Percentiles rank a stretch among this genome's conserved stretches.
Evolutionary conservation across 75 land plant genomes (phyloP).

Genomic region (Selaginella moellendorffii): DNA sequence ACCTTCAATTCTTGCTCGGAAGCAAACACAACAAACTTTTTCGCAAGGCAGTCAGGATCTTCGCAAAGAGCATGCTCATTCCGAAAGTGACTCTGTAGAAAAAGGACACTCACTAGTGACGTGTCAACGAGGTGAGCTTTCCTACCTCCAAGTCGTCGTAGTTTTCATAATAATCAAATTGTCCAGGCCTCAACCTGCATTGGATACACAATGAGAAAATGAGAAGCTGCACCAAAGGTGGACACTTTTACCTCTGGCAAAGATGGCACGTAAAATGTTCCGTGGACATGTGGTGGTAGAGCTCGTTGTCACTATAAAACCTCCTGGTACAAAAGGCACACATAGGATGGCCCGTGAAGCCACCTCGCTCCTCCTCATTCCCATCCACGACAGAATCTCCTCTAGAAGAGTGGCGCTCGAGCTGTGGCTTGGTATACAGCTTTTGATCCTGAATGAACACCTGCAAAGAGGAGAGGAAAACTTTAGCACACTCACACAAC

Average conservation of each 20-base stretch:
- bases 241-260: conserved; percentile 61
- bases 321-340: conserved; percentile 81
- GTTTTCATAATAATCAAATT: conserved; percentile 78
- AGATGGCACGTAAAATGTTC: conserved; percentile 96
- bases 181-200: conserved; percentile 84
- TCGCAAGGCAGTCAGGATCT: conserved; percentile 73
- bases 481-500: background rate
- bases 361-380: conserved; percentile 72
- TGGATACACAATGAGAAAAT: background rate
- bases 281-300: conserved; percentile 84
- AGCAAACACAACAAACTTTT: conserved; percentile 80
- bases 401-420: conserved; percentile 52
- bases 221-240: background rate
- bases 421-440: conserved; percentile 63
- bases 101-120: too few species aligned
- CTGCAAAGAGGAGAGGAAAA: conserved; percentile 22
- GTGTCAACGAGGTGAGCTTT: background rate
- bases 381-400: conserved; percentile 95
- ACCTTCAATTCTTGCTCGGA: conserved; percentile 91
- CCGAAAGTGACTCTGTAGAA: conserved; percentile 61
- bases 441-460: conserved; percentile 94
- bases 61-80: conserved; percentile 76
- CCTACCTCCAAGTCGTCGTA: conserved; percentile 92
- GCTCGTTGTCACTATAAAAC: conserved; percentile 94
- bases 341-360: conserved; percentile 78